A percentile compares a stretch with the other conserved stretches of the same genome.
phyloP scores from a whole-genome alignment of 768 basidiomycete species.

The Tylopilus subfusipes region DNA sequence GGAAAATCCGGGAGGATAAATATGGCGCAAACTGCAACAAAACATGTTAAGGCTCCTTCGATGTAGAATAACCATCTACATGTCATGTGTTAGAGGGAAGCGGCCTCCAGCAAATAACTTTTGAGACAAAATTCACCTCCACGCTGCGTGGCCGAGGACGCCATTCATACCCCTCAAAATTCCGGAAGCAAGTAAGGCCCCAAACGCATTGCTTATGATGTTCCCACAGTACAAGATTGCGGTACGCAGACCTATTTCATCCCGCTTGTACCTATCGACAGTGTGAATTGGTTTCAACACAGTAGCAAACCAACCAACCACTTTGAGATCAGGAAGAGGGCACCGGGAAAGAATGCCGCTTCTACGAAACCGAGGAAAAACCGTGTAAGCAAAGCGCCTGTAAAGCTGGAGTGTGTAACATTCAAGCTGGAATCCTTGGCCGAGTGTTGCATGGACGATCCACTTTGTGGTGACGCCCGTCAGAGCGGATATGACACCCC shows the following conservation, averaged over 20 bases:
- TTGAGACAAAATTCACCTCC: slow-evolving; percentile 37
- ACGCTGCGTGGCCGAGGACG: slow-evolving; percentile 46
- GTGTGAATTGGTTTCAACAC: slow-evolving; percentile 26
- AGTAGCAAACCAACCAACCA: slow-evolving; percentile 30
- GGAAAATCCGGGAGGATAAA: slow-evolving; percentile 53
- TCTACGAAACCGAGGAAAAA: slow-evolving; percentile 56
- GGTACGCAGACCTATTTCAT: slow-evolving; percentile 43
- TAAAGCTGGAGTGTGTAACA: slow-evolving; percentile 32
- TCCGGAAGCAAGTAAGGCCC: slow-evolving; percentile 46
- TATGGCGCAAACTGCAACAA: slow-evolving; percentile 43
- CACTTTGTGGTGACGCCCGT: slow-evolving; percentile 38
- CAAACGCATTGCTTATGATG: slow-evolving; percentile 54
- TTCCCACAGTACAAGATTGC: slow-evolving; percentile 50
- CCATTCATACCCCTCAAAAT: slow-evolving; percentile 48
- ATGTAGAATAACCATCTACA: slow-evolving; percentile 47
- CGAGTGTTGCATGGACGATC: background rate
- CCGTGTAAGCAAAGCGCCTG: slow-evolving; percentile 41
- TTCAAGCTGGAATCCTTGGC: background rate
- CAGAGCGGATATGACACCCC: slow-evolving; percentile 58
- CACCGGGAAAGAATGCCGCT: slow-evolving; percentile 45
- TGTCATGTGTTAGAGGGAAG: slow-evolving; percentile 12
- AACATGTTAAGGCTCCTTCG: slow-evolving; percentile 43
- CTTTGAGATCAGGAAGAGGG: slow-evolving; percentile 38
- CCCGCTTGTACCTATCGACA: slow-evolving; percentile 39
- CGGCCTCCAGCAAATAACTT: background rate